Evolutionary conservation across 352 stramenopile genomes (phyloP).

Genomic region (Phytophthora sp.): DNA sequence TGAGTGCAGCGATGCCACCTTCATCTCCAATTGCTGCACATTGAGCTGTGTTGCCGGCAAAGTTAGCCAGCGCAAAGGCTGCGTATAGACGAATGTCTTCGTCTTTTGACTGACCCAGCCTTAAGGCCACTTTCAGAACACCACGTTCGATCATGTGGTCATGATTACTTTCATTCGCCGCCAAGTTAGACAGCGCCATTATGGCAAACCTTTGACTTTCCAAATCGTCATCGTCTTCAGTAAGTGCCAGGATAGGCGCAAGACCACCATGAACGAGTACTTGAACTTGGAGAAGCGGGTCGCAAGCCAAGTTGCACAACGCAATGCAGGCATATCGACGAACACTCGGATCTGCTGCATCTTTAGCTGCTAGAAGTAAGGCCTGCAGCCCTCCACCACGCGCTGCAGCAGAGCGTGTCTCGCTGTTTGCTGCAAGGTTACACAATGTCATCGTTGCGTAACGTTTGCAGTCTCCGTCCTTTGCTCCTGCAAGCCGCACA

Average conservation of each 20-base stretch:
- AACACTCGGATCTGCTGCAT: slow-evolving; percentile 79
- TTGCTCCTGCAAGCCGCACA: slow-evolving; percentile 79
- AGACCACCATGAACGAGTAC: slow-evolving; percentile 95
- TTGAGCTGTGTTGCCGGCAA: slow-evolving; percentile 89
- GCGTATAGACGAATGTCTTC: slow-evolving; percentile 90
- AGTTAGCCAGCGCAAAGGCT: slow-evolving; percentile 94
- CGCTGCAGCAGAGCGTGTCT: slow-evolving; percentile 87
- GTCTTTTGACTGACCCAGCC: slow-evolving; percentile 73
- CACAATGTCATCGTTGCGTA: slow-evolving; percentile 96
- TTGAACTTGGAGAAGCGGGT: slow-evolving; percentile 89
- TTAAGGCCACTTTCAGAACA: slow-evolving; percentile 83
- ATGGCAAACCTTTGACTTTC: slow-evolving; percentile 92
- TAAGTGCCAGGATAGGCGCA: slow-evolving; percentile 85
- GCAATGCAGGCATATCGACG: slow-evolving; percentile 94
- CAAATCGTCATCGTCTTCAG: slow-evolving; percentile 57
- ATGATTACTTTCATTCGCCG: slow-evolving; percentile 95
- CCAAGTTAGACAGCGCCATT: slow-evolving; percentile 95
- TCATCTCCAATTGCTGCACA: slow-evolving; percentile 89
- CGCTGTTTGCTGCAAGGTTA: slow-evolving; percentile 95
- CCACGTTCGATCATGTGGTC: slow-evolving; percentile 89
- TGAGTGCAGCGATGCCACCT: slow-evolving; percentile 91
- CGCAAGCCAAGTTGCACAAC: slow-evolving; percentile 95
- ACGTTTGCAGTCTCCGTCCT: slow-evolving; percentile 93
- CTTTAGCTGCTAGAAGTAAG: slow-evolving; percentile 88
- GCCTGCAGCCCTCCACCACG: slow-evolving; percentile 93